Base-by-base conservation (phyloP, 768 basidiomycete species). In the Holtermanniella nyarrowii region DNA sequence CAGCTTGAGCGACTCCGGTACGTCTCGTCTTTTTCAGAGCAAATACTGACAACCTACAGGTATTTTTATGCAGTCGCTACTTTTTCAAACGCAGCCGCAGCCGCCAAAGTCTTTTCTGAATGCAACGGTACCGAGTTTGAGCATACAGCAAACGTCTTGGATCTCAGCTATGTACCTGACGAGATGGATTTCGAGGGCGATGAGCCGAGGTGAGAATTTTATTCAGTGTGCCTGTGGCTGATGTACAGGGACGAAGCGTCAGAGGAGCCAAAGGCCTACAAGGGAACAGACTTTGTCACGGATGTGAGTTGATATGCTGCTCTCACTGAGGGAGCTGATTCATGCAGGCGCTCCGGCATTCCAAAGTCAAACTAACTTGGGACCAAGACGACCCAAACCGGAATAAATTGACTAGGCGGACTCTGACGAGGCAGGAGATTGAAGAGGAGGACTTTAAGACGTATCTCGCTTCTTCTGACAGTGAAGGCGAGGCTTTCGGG, bases 341-440 rank as follows among this genome's bases (percentile, higher is more conserved):
- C 43, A 4, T 24, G 4, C 57, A 96, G 90, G 93, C 93, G 10
- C 80, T 99, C 4, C 85, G 93, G 4, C 91, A 97, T 69, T 99
- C 95, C 13, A 95, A 89, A 76, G 93, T 97, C 54, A 95, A 88
- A 65, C 78, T 97, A 26, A 95, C 91, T 3, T 99, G 95, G 95
- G 95, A 99, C 59, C 87, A 90, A 49, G 95, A 97, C 70, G 91
- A 97, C 59, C 83, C 86, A 0, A 85, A 90, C 63, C 83, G 93
- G 39, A 78, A 77, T 51, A 81, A 81, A 42, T 61, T 90, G 45
- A 88, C 90, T 1, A 81, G 89, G 43, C 83, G 89, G 20, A 75
- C 76, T 0, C 75, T 95, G 40, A 80, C 86, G 0, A 78, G 79
- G 48, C 83, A 88, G 65, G 88, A 96, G 67, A 83, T 97, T 23